Evolutionary conservation across 2,329 filamentous ascomycete species (phyloP), one percentile per base, ranked within the genome.

Genomic region (Penicillium brevicompactum): DNA sequence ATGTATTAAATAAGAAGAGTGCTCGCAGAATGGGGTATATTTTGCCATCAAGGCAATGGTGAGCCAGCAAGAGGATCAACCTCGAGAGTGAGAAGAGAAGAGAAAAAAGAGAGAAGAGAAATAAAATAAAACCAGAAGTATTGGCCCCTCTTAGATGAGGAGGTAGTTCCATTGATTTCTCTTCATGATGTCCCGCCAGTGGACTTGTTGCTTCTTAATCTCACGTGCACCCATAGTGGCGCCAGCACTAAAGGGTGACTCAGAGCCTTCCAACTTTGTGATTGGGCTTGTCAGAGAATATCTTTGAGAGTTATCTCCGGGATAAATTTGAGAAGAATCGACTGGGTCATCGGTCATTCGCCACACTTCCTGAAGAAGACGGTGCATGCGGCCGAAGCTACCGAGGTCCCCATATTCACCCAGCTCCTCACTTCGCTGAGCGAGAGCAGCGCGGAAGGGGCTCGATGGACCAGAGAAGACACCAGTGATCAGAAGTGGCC

Each of bases 141-240:
- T 1, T 5, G 9, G 9, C 10, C 4, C 31, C 27, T 22, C 42
- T 79, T 78, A 96, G 77, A 97, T 92, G 74, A 97, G 84, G 74
- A 97, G 82, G 78, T 91, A 94, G 73, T 96, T 91, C 92, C 91
- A 96, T 66, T 86, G 86, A 79, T 93, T 94, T 78, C 88, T 85
- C 77, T 85, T 86, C 92, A 97, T 96, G 71, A 93, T 85, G 77
- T 96, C 90, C 78, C 93, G 84, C 93, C 93, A 97, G 86, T 92
- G 92, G 76, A 96, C 85, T 78, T 88, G 88, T 70, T 85, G 87
- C 65, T 54, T 61, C 51, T 67, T 68, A 16, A 66, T 60, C 21
- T 67, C 63, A 21, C 62, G 62, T 52, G 56, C 49, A 5, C 55
- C 43, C n/a, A 34, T 34, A 11, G 31, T 34, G 31, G 31, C 31